Base-by-base conservation (phyloP, 768 basidiomycete genomes). In the Boletus rubroflammeus region DNA sequence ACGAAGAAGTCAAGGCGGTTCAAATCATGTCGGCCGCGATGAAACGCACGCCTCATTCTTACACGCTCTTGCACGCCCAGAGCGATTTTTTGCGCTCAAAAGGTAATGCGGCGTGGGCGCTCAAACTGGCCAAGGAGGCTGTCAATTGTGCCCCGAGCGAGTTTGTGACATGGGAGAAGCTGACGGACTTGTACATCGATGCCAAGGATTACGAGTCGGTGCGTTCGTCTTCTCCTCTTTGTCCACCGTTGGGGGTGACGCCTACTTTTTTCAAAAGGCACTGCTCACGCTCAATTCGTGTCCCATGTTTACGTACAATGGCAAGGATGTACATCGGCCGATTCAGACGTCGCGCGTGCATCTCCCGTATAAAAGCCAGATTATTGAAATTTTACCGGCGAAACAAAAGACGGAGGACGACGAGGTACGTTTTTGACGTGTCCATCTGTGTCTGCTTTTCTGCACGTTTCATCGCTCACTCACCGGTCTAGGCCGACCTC, bases 281-380 rank as follows among this genome's bases (percentile, higher is more conserved):
- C 76, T 98, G 14, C 77, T 98, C 39, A 97, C 96, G 1, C 82
- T 98, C 46, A 98, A 98, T 67, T 98, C 95, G n/a, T 98, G 97
- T 74, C 95, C 96, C 3, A 98, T 99, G 97, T 99, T 99, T 74
- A 98, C 97, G 8, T 98, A 90, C 75, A 97, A 97, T 65, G 96
- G 97, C 41, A 85, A 95, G 21, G 97, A 99, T 69, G 78, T 86
- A 3, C 97, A 99, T 67, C 83, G 94, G 4, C 83, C 81, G 68
- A 83, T 98, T 10, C 77, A 88, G 1, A 85, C 94, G 17, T 76
- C 86, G 1, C 83, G 86, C 55, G 80, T 94, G 6, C 92, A 95
- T 69, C 77, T 97, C 1, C 97, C 97, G 1, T 83, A 90, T 67
- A 88, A 88, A 58, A 81, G 86, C 51, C 82, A 87, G 42, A 93